phyloP scores from a whole-genome alignment of 148 eudicot genomes.

The Dianthus caryophyllus region DNA sequence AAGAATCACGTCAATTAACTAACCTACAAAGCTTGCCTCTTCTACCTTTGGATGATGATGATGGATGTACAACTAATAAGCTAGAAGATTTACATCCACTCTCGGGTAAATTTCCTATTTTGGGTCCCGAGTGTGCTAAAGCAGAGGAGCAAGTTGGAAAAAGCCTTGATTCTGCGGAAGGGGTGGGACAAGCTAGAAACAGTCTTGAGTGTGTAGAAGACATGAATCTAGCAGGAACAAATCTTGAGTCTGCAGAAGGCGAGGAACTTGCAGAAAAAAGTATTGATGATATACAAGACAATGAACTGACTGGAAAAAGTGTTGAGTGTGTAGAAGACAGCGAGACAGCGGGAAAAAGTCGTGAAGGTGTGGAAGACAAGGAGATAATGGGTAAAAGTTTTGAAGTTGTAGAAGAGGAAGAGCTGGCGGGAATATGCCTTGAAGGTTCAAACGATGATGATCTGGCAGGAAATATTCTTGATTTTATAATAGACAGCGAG shows the following conservation, averaged over 20 bases:
- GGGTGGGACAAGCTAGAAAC: background rate
- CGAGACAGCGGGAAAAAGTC: background rate
- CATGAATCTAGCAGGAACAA: background rate
- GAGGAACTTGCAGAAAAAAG: background rate
- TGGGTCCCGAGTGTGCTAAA: too few relatives aligned
- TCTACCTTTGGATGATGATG: too few relatives aligned
- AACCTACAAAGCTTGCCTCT: too few relatives aligned
- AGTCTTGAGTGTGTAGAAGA: background rate
- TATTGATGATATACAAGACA: background rate
- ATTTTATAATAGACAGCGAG: background rate
- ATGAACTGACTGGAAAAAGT: background rate
- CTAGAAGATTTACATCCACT: too few relatives aligned
- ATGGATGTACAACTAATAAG: too few relatives aligned
- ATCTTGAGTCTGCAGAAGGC: background rate
- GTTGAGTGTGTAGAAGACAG: background rate
- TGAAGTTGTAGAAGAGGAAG: background rate
- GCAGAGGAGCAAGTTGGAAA: too few relatives aligned
- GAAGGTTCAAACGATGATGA: background rate
- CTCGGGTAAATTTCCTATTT: too few relatives aligned
- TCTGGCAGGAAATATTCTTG: background rate
- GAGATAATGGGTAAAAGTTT: too few relatives aligned
- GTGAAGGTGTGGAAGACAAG: background rate
- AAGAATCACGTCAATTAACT: too few relatives aligned
- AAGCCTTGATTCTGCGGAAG: constrained; percentile 8
- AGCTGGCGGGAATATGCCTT: background rate